A percentile compares a stretch with the other conserved stretches of the same genome.
These are phyloP conservation scores for Aspergillus ustus DNA, from an alignment of 2,329 filamentous ascomycete genomes.

Conservation along the genomic window DNA sequence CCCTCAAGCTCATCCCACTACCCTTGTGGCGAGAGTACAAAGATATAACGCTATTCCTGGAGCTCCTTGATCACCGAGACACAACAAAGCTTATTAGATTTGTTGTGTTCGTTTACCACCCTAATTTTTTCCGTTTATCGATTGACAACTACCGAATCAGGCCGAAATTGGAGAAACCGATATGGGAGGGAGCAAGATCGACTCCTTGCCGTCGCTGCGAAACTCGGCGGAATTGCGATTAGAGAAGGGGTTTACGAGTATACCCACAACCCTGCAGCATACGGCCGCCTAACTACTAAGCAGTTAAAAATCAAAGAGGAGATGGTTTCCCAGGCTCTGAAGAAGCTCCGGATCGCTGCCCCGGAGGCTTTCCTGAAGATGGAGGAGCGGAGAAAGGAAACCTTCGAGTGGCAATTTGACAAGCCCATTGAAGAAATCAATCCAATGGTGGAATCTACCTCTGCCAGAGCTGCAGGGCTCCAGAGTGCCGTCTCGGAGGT, in stretches of 20 bases:
- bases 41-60: not conserved
- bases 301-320: not conserved
- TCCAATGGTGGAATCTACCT: not conserved
- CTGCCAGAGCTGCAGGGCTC: not conserved
- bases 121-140: not conserved
- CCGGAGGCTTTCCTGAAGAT: no score
- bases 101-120: not conserved
- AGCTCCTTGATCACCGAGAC: not conserved
- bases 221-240: not conserved
- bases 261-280: not conserved
- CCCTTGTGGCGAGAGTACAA: not conserved
- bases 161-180: not conserved
- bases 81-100: not conserved
- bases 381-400: not conserved
- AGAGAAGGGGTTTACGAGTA: not conserved
- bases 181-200: not conserved
- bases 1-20: not conserved
- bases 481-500: not conserved
- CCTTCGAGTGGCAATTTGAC: not conserved
- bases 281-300: not conserved
- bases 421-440: not conserved
- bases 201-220: not conserved
- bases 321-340: no score
- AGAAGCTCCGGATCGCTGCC: no score
- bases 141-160: not conserved